Conservation (phyloP, 164 flowering plant species). For the Kalanchoe fedtschenkoi region DNA sequence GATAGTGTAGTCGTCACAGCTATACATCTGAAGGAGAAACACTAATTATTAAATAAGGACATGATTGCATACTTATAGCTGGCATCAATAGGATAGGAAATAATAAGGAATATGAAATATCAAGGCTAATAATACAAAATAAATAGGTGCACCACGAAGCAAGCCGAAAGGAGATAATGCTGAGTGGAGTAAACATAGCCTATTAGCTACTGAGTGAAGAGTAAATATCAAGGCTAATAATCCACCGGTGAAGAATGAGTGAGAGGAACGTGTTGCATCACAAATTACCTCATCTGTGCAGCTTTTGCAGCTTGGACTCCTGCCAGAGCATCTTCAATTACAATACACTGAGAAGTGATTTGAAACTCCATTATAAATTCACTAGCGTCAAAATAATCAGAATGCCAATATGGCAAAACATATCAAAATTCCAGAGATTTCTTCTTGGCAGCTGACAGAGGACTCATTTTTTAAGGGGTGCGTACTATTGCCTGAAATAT, state of each 20-base stretch:
- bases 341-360: constrained; percentile 52
- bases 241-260: background rate
- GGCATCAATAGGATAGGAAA: background rate
- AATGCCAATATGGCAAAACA: background rate
- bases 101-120: background rate
- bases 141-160: background rate
- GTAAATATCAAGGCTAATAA: no score
- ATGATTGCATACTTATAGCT: background rate
- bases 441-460: background rate
- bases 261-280: background rate
- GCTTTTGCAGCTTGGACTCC: constrained; percentile 97
- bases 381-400: background rate
- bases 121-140: background rate
- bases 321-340: constrained; percentile 96
- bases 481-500: background rate
- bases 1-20: constrained; percentile 83
- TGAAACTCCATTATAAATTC: no score
- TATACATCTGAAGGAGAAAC: constrained; percentile 62
- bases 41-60: background rate
- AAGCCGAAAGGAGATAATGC: background rate
- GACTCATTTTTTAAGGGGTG: background rate
- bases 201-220: background rate
- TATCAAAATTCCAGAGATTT: background rate
- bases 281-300: constrained; percentile 77
- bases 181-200: background rate